Base-by-base conservation (phyloP, 495 filamentous ascomycete genomes). In the Beverwykella pulmonaria region DNA sequence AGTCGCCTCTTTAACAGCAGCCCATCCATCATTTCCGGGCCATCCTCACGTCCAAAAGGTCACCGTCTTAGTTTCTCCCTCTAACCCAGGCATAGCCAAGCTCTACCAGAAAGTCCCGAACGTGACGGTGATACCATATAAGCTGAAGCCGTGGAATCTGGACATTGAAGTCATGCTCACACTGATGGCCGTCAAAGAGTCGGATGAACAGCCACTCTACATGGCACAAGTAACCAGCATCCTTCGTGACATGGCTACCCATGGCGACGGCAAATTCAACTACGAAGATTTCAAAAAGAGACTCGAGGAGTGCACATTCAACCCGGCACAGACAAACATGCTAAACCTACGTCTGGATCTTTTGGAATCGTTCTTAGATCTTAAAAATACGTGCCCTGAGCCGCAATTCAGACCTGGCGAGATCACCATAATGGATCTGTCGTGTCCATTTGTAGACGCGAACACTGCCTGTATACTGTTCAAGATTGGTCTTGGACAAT, bases 381-480 rank as follows among this genome's bases (percentile, higher is more conserved):
- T 78, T 81, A 30, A 60, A 7, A 39, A 55, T 23, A 46, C 19
- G 1, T 60, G 25, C 25, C 55, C 55, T 8, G 47, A 29, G 20
- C 55, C 20, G 29, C 2, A 52, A n/a, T 63, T 29, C 27, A n/a
- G 79, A 47, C 76, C 83, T 3, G 85, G 87, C 15, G 76, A 75
- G 7, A 75, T 92, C 14, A 91, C 89, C 0, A 89, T 93, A 54
- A 81, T 92, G 32, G 90, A 93, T 67, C 79, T 93, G 7, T 88
- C 84, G 0, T 90, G 88, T 71, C 88, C 89, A 0, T 92, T 87
- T 72, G 80, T 92, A 12, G 84, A 87, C 0, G 76, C 87, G 1
- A 82, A 85, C 32, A 84, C 81, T 48, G 90, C 88, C 0, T 93
- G 89, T 63, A 77, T 81, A 0, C 74, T 92, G 0, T 92, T 92